These are phyloP conservation scores for Ustilago trichophora DNA, from an alignment of 1,284 basidiomycete genomes.

Conservation along the genomic window DNA sequence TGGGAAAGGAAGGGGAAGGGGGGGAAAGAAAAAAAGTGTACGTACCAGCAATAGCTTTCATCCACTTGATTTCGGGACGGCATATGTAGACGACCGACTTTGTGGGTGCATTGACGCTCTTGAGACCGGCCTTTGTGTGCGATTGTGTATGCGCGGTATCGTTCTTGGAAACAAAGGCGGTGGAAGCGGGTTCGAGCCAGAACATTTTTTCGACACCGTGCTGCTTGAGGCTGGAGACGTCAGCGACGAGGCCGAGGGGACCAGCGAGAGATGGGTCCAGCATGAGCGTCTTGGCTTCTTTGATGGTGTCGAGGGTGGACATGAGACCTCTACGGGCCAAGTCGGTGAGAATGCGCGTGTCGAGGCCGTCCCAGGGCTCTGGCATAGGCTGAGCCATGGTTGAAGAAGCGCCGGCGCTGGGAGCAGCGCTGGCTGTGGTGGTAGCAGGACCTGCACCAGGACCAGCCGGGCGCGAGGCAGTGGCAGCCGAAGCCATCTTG, in stretches of 20 bases:
- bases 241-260: slow-evolving; percentile 89
- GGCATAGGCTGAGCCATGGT: slow-evolving; percentile 12
- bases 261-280: slow-evolving; percentile 88
- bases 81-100: slow-evolving; percentile 93
- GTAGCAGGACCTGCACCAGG: slow-evolving; percentile 1
- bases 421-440: too few species aligned
- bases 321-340: slow-evolving; percentile 48
- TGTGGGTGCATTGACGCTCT: slow-evolving; percentile 74
- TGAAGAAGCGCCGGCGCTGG: slow-evolving; percentile 11
- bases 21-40: slow-evolving; percentile 23
- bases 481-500: slow-evolving; percentile 32
- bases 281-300: slow-evolving; percentile 84
- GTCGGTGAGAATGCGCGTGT: slow-evolving; percentile 42
- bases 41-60: slow-evolving; percentile 88
- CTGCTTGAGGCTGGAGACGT: slow-evolving; percentile 90
- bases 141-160: slow-evolving; percentile 17
- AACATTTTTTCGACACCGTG: slow-evolving; percentile 99
- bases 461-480: slow-evolving; percentile 23
- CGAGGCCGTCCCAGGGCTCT: slow-evolving; percentile 43
- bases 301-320: slow-evolving; percentile 49
- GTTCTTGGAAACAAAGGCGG: slow-evolving; percentile 40
- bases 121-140: slow-evolving; percentile 22
- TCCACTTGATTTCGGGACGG: slow-evolving; percentile 82
- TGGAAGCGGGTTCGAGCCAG: slow-evolving; percentile 79
- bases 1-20: not conserved